phyloP scores from a whole-genome alignment of 1,284 basidiomycete species.

The Golubevia pallescens region DNA sequence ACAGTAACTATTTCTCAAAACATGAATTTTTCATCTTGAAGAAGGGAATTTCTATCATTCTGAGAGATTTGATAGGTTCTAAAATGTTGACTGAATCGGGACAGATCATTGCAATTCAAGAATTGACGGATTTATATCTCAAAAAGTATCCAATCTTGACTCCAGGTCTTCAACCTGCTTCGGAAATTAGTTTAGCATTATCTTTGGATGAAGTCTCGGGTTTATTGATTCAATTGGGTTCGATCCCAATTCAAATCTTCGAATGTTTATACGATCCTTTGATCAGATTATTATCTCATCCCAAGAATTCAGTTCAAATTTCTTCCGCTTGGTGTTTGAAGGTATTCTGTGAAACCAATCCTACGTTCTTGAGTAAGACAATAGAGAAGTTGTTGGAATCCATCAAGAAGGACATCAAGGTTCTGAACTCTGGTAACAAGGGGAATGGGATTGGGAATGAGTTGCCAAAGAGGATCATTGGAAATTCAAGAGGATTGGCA shows the following conservation, averaged over 20 bases:
- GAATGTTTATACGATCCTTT: constrained; percentile 87
- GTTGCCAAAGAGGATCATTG: constrained; percentile 78
- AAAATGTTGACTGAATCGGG: constrained; percentile 89
- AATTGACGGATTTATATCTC: constrained; percentile 79
- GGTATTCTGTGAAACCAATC: constrained; percentile 87
- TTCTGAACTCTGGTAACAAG: constrained; percentile 60
- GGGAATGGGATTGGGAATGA: constrained; percentile 68
- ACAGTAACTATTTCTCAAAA: constrained; percentile 67
- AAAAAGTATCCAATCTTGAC: constrained; percentile 91
- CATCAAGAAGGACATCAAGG: constrained; percentile 78
- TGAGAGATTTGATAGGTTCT: constrained; percentile 84
- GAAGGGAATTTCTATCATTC: constrained; percentile 76
- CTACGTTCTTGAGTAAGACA: constrained; percentile 79
- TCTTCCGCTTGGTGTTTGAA: constrained; percentile 85
- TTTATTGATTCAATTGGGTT: constrained; percentile 85
- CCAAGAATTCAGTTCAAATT: constrained; percentile 83
- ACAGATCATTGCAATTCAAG: constrained; percentile 87
- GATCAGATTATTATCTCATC: constrained; percentile 82
- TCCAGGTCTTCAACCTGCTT: constrained; percentile 79
- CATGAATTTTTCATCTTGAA: constrained; percentile 76
- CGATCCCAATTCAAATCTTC: constrained; percentile 85
- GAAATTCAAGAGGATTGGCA: constrained; percentile 86
- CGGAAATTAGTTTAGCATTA: constrained; percentile 75
- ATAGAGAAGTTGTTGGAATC: constrained; percentile 78
- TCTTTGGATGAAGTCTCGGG: constrained; percentile 84